These are phyloP conservation scores for Sarocladium strictum DNA, from an alignment of 2,329 filamentous ascomycete genomes.

Conservation along the genomic window DNA sequence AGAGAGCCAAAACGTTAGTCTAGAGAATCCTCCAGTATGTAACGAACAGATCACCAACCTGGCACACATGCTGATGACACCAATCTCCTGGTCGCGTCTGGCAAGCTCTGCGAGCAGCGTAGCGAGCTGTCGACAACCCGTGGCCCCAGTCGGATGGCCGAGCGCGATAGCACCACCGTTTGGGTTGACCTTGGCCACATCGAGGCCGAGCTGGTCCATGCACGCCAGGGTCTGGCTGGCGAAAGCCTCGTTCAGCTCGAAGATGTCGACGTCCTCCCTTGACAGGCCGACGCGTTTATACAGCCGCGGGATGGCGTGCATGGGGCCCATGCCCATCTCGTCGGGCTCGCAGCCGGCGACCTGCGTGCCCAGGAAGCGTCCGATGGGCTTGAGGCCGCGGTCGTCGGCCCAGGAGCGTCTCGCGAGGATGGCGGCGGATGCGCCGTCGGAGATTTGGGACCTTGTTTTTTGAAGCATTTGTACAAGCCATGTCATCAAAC, in stretches of 20 bases:
- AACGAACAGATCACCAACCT: neutral
- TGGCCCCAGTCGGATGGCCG: conserved; percentile 80
- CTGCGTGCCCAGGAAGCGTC: conserved; percentile 72
- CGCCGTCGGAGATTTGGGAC: conserved; percentile 78
- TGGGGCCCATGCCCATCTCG: conserved; percentile 66
- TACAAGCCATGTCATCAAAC: too few species aligned
- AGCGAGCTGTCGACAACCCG: conserved; percentile 69
- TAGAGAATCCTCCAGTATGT: too few species aligned
- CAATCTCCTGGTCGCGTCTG: conserved; percentile 64
- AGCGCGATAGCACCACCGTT: conserved; percentile 87
- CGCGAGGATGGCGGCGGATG: conserved; percentile 79
- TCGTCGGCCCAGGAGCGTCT: conserved; percentile 69
- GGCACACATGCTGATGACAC: conserved; percentile 79
- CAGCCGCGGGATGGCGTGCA: neutral
- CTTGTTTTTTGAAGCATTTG: too few species aligned
- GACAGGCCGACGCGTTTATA: neutral
- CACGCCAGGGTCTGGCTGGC: neutral
- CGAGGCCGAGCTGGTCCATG: neutral
- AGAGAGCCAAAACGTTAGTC: too few species aligned
- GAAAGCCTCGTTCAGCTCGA: neutral
- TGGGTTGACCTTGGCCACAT: conserved; percentile 67
- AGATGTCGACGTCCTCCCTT: conserved; percentile 16
- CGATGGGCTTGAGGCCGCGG: conserved; percentile 66
- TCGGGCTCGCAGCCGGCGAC: conserved; percentile 77
- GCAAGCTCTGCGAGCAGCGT: conserved; percentile 60